Base-by-base conservation (phyloP, 75 land plant genomes). In the Pinus tabuliformis region DNA sequence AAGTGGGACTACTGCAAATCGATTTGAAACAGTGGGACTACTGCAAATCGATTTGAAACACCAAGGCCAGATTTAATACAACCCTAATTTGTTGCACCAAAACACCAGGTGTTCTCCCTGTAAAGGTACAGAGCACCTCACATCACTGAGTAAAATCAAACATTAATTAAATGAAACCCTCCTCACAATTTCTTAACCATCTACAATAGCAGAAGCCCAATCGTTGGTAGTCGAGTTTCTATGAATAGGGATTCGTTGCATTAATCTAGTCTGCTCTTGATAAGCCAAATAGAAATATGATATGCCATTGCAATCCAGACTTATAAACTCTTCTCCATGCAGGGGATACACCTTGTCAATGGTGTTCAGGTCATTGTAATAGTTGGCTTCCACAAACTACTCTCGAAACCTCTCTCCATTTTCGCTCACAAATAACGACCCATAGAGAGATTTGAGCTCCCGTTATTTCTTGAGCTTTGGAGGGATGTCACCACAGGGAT, bases 201-300 rank as follows among this genome's bases (percentile, higher is more conserved):
- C 22, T 20, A 58, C 76, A 33, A 22, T n/a, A 56, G 80, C 5
- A 30, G 89, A 86, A 70, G 81, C 72, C 89, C 89, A 87, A 36
- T 87, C 89, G 30, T 87, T 87, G 37, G 74, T 84, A 39, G 89
- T 86, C 45, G 86, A 86, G 73, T 87, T 87, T 75, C 83, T 73
- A 14, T 57, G 74, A 11, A 61, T 56, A 16, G 3, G 37, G 16
- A 56, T 79, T 58, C 33, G 56, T 21, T 58, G 56, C 61, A 56
- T 0, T 3, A 15, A 30, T 6, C 70, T 52, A 8, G 37, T 57
- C 14, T 17, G 52, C 20, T 62, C 74, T 28, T 60, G 30, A 22
- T 5, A 20, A 57, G 18, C 36, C 24, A 49, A 54, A 6, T 37
- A 61, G 75, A 49, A 75, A 16, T 33, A 28, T 22, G 56, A 57